phyloP scores from a whole-genome alignment of 75 land plant genomes.

The Pinus taeda region DNA sequence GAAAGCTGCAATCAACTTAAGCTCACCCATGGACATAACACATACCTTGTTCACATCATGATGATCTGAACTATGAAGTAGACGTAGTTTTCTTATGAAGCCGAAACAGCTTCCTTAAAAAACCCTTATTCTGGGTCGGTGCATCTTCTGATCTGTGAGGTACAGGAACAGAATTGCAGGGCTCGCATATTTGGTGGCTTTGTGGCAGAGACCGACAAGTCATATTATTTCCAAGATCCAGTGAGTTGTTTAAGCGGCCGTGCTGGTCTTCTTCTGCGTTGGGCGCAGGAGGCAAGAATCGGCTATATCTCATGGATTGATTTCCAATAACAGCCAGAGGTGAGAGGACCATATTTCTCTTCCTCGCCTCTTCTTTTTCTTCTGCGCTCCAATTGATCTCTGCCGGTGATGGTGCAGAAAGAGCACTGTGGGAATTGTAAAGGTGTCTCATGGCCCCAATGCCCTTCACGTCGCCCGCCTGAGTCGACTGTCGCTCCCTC shows the following conservation, averaged over 20 bases:
- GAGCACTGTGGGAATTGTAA: neutral
- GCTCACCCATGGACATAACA: too few relatives aligned
- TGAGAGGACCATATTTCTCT: neutral
- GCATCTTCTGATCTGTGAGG: neutral
- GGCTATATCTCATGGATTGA: neutral
- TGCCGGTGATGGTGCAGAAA: too few relatives aligned
- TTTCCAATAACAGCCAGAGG: neutral
- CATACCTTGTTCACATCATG: too few relatives aligned
- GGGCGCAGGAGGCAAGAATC: neutral
- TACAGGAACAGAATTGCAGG: too few relatives aligned
- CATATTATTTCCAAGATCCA: too few relatives aligned
- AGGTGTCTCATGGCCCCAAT: conserved; percentile 1
- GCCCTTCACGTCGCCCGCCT: neutral
- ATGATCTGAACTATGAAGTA: neutral
- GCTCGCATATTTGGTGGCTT: too few relatives aligned
- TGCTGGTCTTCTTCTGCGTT: neutral
- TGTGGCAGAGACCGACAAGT: too few relatives aligned
- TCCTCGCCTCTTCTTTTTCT: neutral
- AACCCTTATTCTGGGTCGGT: neutral
- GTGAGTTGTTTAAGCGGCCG: neutral
- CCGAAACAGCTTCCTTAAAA: neutral
- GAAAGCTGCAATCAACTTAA: too few relatives aligned
- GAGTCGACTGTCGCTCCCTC: neutral
- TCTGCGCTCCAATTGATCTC: neutral
- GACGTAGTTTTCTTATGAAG: neutral